Evolutionary conservation across 1,139 yeast species (phyloP).

Genomic region (Yamadazyma songkhlaensis): DNA sequence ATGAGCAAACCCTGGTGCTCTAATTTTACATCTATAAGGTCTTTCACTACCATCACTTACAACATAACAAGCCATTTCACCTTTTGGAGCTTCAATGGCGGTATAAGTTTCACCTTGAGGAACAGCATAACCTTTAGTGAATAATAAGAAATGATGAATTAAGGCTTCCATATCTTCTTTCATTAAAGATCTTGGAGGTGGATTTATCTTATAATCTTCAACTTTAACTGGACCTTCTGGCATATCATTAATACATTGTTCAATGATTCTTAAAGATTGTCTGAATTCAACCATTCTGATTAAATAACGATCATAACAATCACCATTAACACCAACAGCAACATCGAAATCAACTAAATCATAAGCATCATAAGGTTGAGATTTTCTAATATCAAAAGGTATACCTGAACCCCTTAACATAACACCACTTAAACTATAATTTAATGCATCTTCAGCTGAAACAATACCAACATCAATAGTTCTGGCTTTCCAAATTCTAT

Average conservation of each 20-base stretch:
- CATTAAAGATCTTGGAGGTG: constrained; percentile 81
- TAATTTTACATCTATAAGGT: constrained; percentile 89
- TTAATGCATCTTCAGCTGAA: constrained; percentile 83
- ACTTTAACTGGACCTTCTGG: constrained; percentile 92
- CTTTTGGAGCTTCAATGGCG: constrained; percentile 93
- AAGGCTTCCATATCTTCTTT: constrained; percentile 93
- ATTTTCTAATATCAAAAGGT: constrained; percentile 82
- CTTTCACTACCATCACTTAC: constrained; percentile 89
- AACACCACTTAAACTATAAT: constrained; percentile 79
- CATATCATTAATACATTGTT: constrained; percentile 88
- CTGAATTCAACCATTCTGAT: constrained; percentile 90
- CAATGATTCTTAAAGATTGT: constrained; percentile 84
- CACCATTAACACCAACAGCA: constrained; percentile 85
- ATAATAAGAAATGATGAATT: constrained; percentile 83
- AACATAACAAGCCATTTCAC: constrained; percentile 90
- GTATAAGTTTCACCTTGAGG: constrained; percentile 92
- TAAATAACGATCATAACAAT: constrained; percentile 87
- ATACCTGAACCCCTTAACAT: constrained; percentile 92
- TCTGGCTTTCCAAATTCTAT: constrained; percentile 91
- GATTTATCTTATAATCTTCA: constrained; percentile 82
- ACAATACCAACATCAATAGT: constrained; percentile 78
- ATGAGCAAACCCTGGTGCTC: constrained; percentile 93
- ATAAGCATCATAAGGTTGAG: constrained; percentile 90
- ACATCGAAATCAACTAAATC: constrained; percentile 83
- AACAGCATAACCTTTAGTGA: constrained; percentile 85